Conservation (phyloP, 1,284 basidiomycete genomes). For the Boletus calvinii region DNA sequence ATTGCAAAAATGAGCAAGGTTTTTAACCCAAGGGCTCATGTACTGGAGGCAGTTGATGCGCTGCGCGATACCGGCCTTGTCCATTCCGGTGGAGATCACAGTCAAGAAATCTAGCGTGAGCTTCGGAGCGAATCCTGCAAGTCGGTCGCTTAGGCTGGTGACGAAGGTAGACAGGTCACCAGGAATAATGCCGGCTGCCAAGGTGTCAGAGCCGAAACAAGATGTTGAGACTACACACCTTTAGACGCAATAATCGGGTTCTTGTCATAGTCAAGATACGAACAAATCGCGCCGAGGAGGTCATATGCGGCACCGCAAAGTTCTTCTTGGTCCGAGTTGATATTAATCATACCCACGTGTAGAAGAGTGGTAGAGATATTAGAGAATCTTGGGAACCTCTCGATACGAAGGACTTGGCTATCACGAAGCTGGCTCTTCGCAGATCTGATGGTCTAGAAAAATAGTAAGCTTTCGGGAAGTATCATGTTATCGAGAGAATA, state of each 20-base stretch:
- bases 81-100: slow-evolving; percentile 71
- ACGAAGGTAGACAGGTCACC: slow-evolving; percentile 67
- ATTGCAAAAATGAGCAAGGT: slow-evolving; percentile 70
- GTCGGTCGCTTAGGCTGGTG: slow-evolving; percentile 63
- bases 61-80: slow-evolving; percentile 50
- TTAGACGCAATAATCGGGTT: slow-evolving; percentile 64
- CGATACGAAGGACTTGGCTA: slow-evolving; percentile 53
- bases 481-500: background rate
- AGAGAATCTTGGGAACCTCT: slow-evolving; percentile 73
- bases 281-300: slow-evolving; percentile 74
- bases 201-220: slow-evolving; percentile 13
- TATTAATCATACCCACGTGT: slow-evolving; percentile 78
- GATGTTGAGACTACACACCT: slow-evolving; percentile 42
- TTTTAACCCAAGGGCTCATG: slow-evolving; percentile 84
- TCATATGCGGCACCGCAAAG: slow-evolving; percentile 78
- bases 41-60: slow-evolving; percentile 76
- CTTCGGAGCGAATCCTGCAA: slow-evolving; percentile 73
- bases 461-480: background rate
- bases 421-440: slow-evolving; percentile 70
- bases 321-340: slow-evolving; percentile 70
- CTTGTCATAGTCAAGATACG: slow-evolving; percentile 76
- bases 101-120: slow-evolving; percentile 85
- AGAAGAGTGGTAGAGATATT: slow-evolving; percentile 83
- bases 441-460: slow-evolving; percentile 55
- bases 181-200: slow-evolving; percentile 69